Evolutionary conservation across 2,329 filamentous ascomycete species (phyloP).

Genomic region (Trichoderma sp.): DNA sequence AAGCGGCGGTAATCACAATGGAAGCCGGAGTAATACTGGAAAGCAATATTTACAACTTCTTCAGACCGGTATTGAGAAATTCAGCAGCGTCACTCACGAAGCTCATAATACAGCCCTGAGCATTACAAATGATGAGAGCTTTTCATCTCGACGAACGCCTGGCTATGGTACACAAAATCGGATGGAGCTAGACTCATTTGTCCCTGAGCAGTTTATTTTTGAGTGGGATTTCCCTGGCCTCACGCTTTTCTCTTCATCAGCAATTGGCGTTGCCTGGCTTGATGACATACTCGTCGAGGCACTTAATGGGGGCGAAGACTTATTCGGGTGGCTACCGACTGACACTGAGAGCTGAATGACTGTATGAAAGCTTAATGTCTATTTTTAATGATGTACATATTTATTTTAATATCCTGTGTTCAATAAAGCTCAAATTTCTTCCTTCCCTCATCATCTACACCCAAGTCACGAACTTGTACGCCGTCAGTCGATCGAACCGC

Average conservation of each 20-base stretch:
- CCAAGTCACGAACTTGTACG: constrained; percentile 17
- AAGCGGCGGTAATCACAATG: constrained; percentile 19
- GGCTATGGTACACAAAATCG: constrained; percentile 26
- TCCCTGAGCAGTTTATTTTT: constrained; percentile 54
- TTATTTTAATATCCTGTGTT: background rate
- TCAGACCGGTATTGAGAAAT: constrained; percentile 27
- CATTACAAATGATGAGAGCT: background rate
- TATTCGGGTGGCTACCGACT: constrained; percentile 17
- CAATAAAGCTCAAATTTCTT: constrained; percentile 23
- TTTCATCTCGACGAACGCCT: background rate
- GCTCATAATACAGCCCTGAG: background rate
- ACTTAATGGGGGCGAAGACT: constrained; percentile 25
- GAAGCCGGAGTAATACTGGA: constrained; percentile 35
- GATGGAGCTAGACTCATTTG: constrained; percentile 50
- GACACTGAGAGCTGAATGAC: background rate
- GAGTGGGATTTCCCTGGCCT: constrained; percentile 57
- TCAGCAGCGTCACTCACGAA: constrained; percentile 20
- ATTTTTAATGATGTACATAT: background rate
- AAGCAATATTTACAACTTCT: constrained; percentile 30
- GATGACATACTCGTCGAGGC: constrained; percentile 27
- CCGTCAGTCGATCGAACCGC: constrained; percentile 20
- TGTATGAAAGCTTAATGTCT: too few relatives aligned
- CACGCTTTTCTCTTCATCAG: constrained; percentile 39
- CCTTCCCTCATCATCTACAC: constrained; percentile 25
- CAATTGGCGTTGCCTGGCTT: constrained; percentile 27